Evolutionary conservation across 805 yeast species (phyloP), one percentile per base, ranked within the genome.

Genomic region (Candida xiaguanensis): DNA sequence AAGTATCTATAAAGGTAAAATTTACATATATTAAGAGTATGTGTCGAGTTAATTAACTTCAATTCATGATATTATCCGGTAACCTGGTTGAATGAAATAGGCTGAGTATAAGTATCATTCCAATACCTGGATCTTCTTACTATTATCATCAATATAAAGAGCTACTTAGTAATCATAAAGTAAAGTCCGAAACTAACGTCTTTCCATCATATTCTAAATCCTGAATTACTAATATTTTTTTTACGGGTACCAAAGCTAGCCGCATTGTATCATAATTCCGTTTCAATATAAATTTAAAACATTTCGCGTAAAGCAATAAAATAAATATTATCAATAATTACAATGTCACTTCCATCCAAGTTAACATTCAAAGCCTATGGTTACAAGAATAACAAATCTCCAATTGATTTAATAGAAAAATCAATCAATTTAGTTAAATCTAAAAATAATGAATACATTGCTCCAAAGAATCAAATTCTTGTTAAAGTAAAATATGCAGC

Each of bases 401-500:
- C 53, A 3, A 39, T 58, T 17, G 8, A 30, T 12, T 23, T 51
- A 15, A 45, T 26, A 24, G 39, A 41, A 6, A 35, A 44, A 5
- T 18, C 42, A 20, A 20, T 36, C 3, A 26, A 28, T 5, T 16
- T 36, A 13, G 28, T 22, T 8, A 4, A 28, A 11, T 28, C 31
- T 20, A 4, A 17, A 7, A 26, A 36, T 12, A 32, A 32, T 11
- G 39, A 39, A 8, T 52, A 39, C 28, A 42, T 34, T 17, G 53
- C 50, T 2, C 38, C 41, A 11, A 24, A 42, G 14, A 36, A 50
- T 35, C 40, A 53, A 16, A 48, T 61, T 14, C 49, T 65, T 38
- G 53, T 65, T 17, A 64, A 65, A 42, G 52, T 63, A 18, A 56
- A 53, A 26, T 41, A 57, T 9, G 63, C 59, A 4, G 56, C 66